Conservation (phyloP, 2,329 filamentous ascomycete species). For the Macrophomina phaseolina region DNA sequence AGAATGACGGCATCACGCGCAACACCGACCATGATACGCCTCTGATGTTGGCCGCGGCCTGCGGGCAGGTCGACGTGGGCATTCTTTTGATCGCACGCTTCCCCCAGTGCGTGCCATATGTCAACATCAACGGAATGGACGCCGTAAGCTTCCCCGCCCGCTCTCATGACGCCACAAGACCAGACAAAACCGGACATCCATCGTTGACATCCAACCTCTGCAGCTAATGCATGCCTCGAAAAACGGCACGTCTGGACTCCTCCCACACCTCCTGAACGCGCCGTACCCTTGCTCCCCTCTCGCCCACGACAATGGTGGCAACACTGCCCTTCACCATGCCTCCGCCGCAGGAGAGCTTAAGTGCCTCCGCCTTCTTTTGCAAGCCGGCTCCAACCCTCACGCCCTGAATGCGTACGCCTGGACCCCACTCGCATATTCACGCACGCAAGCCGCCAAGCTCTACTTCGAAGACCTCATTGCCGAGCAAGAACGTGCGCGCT, state of each 20-base stretch:
- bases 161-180: not conserved
- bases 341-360: constrained; percentile 81
- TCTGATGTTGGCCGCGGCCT: constrained; percentile 75
- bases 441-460: constrained; percentile 81
- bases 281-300: constrained; percentile 38
- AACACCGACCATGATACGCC: constrained; percentile 83
- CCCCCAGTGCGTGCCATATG: constrained; percentile 66
- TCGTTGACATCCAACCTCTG: not conserved
- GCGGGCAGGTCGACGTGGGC: constrained; percentile 75
- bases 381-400: constrained; percentile 77
- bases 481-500: constrained; percentile 62
- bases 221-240: constrained; percentile 49
- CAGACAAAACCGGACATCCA: not conserved
- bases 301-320: constrained; percentile 70
- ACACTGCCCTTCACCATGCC: constrained; percentile 86
- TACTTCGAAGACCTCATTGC: constrained; percentile 79
- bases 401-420: constrained; percentile 77
- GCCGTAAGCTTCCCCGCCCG: constrained; percentile 55
- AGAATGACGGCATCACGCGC: constrained; percentile 72
- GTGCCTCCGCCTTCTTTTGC: constrained; percentile 75
- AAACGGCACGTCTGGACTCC: constrained; percentile 52
- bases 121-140: constrained; percentile 72
- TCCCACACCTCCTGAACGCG: constrained; percentile 44
- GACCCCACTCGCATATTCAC: constrained; percentile 82
- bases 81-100: constrained; percentile 71